These are phyloP conservation scores for Tylopilus subfusipes DNA, from an alignment of 768 basidiomycete genomes.

Conservation along the genomic window DNA sequence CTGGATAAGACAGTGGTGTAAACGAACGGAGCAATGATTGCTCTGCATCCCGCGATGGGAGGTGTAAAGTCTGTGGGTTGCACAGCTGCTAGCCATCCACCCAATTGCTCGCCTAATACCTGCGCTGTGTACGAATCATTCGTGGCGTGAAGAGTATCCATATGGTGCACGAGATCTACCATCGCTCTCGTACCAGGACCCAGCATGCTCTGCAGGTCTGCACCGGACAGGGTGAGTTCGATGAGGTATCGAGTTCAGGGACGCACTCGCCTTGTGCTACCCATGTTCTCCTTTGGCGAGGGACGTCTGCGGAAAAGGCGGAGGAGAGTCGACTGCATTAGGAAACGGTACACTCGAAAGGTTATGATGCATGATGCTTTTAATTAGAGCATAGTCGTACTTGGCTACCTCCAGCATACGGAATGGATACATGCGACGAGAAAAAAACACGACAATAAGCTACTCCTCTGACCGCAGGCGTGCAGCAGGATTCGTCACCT, in stretches of 20 bases:
- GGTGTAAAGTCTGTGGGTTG: conserved; percentile 51
- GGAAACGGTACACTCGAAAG: conserved; percentile 13
- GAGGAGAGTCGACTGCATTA: conserved; percentile 24
- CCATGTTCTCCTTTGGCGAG: conserved; percentile 20
- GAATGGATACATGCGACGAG: conserved; percentile 42
- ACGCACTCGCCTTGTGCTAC: conserved; percentile 25
- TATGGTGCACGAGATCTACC: conserved; percentile 38
- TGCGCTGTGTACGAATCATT: conserved; percentile 40
- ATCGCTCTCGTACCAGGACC: conserved; percentile 82
- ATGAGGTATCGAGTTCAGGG: not conserved
- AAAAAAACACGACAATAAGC: conserved; percentile 38
- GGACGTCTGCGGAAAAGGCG: conserved; percentile 13
- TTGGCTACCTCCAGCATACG: conserved; percentile 49
- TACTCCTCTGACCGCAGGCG: conserved; percentile 94
- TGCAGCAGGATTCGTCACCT: conserved; percentile 90
- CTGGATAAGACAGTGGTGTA: not conserved
- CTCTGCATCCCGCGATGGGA: conserved; percentile 70
- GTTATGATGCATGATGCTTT: conserved; percentile 16
- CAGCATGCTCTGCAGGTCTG: conserved; percentile 78
- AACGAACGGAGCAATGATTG: conserved; percentile 93
- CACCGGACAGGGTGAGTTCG: not conserved
- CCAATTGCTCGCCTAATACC: conserved; percentile 59
- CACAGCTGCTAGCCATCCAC: conserved; percentile 60
- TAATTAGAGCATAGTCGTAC: conserved; percentile 46
- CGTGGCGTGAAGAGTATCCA: conserved; percentile 14